Evolutionary conservation across 768 basidiomycete genomes (phyloP), one percentile per base, ranked within the genome.

Genomic region (Lactifluus rugatus): DNA sequence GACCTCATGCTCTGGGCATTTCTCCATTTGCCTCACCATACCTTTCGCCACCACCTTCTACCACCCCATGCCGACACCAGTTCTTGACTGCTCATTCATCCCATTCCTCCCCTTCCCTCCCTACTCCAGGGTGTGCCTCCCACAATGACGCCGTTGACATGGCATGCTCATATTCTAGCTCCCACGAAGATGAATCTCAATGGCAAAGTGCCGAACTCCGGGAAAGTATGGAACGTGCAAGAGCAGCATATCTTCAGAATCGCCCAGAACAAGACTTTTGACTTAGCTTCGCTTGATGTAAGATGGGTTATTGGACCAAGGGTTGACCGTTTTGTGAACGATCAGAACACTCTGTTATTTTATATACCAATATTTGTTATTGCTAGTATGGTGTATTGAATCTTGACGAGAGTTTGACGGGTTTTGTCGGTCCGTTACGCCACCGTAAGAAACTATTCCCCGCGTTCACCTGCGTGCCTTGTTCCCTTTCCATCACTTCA

Each of bases 201-300:
- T 85, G 81, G 78, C 74, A 80, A 68, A 88, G 84, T 66, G 76
- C 81, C 1, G 83, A 85, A 72, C 66, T 90, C 39, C 76, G 79
- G 56, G 83, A 85, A 70, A 79, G 77, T 26, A 90, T 89, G 87
- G 82, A 82, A 69, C 73, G 75, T 8, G 87, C 87, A 9, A 73
- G 87, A 31, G 78, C 77, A 44, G 50, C 52, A n/a, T 69, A 69
- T 58, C 42, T 61, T 39, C 61, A 48, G 25, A 51, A 53, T 19
- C 46, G 54, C 9, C 56, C 51, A 64, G 63, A 52, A 62, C 32
- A 26, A 19, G 16, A 37, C n/a, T 5, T 17, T 57, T 42, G 5
- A 32, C 19, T 53, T 28, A 31, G 21, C 9, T 46, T 17, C 31
- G 21, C 9, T 46, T 17, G 28, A 31, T 45, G 44, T 41, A 57